Evolutionary conservation across 257 asterid genomes (phyloP).

Genomic region (Nicotiana paniculata): DNA sequence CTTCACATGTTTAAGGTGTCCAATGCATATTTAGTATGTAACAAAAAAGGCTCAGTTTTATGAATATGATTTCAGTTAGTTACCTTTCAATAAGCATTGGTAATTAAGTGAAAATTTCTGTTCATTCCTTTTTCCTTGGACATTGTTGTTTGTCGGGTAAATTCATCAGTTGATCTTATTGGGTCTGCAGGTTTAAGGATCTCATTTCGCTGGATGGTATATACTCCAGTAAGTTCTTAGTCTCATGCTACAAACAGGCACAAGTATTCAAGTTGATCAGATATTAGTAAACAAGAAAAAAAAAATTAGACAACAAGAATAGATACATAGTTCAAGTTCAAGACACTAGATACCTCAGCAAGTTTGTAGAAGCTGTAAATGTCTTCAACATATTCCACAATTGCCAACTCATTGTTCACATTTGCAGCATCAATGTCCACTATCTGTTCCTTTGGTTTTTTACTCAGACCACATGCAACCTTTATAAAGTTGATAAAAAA

Average conservation of each 20-base stretch:
- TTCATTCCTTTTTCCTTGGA: not conserved
- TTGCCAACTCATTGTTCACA: conserved; percentile 65
- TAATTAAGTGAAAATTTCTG: not conserved
- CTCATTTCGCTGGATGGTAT: not conserved
- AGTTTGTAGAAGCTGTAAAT: conserved; percentile 70
- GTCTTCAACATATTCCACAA: conserved; percentile 80
- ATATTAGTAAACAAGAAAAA: not conserved
- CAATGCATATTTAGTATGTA: not conserved
- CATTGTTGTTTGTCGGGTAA: not conserved
- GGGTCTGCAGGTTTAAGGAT: not conserved
- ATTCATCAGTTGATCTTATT: not conserved
- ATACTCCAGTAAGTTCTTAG: not conserved
- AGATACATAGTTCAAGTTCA: not conserved
- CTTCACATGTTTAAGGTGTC: not conserved
- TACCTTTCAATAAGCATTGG: not conserved
- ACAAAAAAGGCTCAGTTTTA: not conserved
- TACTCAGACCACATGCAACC: conserved; percentile 72
- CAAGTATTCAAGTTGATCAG: not conserved
- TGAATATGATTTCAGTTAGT: not conserved
- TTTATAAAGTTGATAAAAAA: conserved; percentile 13
- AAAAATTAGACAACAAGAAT: not conserved
- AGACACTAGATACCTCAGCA: conserved; percentile 46
- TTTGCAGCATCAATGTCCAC: conserved; percentile 80
- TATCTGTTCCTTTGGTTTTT: conserved; percentile 34
- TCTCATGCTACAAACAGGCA: conserved; percentile 26